Base-by-base conservation (phyloP, 768 basidiomycete species). In the Boletus reticuloceps region DNA sequence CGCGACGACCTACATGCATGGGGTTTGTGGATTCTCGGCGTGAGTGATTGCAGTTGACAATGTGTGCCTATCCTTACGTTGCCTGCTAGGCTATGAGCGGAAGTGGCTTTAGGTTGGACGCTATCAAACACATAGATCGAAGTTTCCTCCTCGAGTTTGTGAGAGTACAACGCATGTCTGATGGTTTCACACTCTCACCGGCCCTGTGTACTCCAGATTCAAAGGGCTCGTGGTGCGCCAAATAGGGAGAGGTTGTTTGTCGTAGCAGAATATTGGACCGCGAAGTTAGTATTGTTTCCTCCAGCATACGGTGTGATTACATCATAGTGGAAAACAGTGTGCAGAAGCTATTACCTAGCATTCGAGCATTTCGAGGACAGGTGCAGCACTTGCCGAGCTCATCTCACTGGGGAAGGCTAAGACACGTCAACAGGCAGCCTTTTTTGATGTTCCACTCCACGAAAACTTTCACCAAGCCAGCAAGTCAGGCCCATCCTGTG, bases 391-490 rank as follows among this genome's bases (percentile, higher is more conserved):
- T 39, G 51, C 32, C 58, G 37, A 31, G 32, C 25, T 47, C 46
- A 22, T 19, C 42, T 32, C 31, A 29, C 11, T 5, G 34, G 34
- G n/a, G 13, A 48, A 29, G 19, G 39, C 40, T 58, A 13, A 50
- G 29, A 13, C 20, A 20, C 22, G 36, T 49, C 51, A 55, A 34
- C 69, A 96, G 87, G 84, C 89, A 12, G 80, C 93, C 0, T 92
- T 96, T 66, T 97, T 97, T 60, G 94, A 97, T 66, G 91, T 92
- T 8, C 91, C 92, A 19, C 77, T 98, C 20, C 94, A 98, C 65
- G 79, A 84, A 72, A 92, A 91, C 60, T 86, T 95, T 65, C 78
- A 86, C 64, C 76, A 79, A 55, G 94, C 94, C 13, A 90, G 91
- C 68, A 81, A 83, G 58, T 74, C 75, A 16, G 80, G 85, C 31